These are phyloP conservation scores for Adansonia digitata DNA, from an alignment of 345 rosid genomes.

Conservation along the genomic window DNA sequence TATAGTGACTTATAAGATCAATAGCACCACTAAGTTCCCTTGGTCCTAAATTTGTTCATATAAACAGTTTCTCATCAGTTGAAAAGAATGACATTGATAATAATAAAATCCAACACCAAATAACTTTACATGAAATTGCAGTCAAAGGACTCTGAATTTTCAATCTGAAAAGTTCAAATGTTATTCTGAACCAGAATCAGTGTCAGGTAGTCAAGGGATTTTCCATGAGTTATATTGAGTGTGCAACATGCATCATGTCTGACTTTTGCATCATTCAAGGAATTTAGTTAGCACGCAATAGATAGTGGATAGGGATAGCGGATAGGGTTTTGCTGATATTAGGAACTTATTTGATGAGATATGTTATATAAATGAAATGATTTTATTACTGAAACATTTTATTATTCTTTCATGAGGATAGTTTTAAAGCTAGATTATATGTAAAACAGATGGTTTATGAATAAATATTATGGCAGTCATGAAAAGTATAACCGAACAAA, in stretches of 20 bases:
- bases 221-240: background rate
- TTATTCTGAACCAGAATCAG: background rate
- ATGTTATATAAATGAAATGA: background rate
- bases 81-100: background rate
- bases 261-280: background rate
- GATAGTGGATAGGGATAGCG: background rate
- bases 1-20: background rate
- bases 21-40: background rate
- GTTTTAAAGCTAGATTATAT: background rate
- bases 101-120: background rate
- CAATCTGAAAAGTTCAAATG: background rate
- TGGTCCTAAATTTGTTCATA: conserved; percentile 41
- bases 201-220: background rate
- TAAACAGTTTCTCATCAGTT: conserved; percentile 7
- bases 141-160: background rate
- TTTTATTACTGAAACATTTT: background rate
- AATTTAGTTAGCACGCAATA: background rate
- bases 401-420: background rate
- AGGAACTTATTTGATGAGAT: background rate
- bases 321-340: too few relatives aligned
- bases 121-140: background rate
- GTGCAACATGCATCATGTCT: background rate
- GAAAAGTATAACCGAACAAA: background rate
- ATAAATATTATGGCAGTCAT: background rate
- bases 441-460: background rate